phyloP scores from a whole-genome alignment of 208 protist species.

The Acanthamoeba lugdunensis region DNA sequence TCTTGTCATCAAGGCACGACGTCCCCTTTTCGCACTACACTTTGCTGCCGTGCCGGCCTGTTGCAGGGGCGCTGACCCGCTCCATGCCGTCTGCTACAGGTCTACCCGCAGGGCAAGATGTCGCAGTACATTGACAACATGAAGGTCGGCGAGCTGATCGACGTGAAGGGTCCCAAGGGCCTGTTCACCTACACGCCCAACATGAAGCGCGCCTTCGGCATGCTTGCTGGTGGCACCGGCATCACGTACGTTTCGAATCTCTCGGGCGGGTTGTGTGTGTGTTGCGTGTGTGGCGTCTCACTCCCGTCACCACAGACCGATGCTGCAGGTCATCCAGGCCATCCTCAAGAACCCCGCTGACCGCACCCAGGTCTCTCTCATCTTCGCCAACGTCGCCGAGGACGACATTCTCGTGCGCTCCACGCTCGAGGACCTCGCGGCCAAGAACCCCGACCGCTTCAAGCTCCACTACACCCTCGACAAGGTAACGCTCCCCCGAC shows the following conservation, averaged over 20 bases:
- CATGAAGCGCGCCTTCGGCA: constrained; percentile 76
- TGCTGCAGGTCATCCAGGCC: constrained; percentile 76
- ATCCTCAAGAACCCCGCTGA: constrained; percentile 73
- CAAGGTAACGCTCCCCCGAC: not conserved
- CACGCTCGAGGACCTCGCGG: constrained; percentile 64
- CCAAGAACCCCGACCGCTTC: constrained; percentile 50
- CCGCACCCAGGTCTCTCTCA: constrained; percentile 73
- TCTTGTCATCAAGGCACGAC: constrained; percentile 79
- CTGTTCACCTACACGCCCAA: constrained; percentile 74
- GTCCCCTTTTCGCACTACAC: not conserved
- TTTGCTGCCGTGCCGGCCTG: not conserved
- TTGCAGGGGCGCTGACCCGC: too few species aligned
- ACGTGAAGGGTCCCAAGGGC: constrained; percentile 79
- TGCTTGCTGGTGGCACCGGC: constrained; percentile 81
- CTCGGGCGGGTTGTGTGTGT: not conserved
- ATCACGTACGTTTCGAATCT: constrained; percentile 75
- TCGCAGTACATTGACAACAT: constrained; percentile 72
- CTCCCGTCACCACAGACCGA: not conserved
- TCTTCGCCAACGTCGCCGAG: constrained; percentile 82
- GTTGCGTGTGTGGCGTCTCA: not conserved
- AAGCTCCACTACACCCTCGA: constrained; percentile 34
- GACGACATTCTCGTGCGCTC: constrained; percentile 80
- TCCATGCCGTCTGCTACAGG: not conserved
- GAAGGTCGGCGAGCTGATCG: constrained; percentile 75
- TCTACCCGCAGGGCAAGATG: constrained; percentile 78